These are phyloP conservation scores for Citrullus colocynthis DNA, from an alignment of 306 rosid genomes.

Conservation along the genomic window DNA sequence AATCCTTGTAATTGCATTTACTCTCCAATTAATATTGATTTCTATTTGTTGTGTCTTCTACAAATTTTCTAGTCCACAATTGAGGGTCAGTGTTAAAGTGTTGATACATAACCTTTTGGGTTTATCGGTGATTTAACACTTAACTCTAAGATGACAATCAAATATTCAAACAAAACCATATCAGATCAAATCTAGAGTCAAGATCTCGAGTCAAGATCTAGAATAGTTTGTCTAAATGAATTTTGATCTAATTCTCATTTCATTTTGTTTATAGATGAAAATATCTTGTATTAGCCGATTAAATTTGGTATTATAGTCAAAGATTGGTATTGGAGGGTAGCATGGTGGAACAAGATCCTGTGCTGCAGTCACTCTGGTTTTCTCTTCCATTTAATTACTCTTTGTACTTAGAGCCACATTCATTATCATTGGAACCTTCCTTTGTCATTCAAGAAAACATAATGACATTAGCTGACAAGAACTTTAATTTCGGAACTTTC, in stretches of 20 bases:
- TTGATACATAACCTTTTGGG: too few species aligned
- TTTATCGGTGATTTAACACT: too few species aligned
- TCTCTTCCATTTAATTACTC: background rate
- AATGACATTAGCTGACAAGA: background rate
- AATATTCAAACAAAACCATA: background rate
- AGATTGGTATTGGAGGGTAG: background rate
- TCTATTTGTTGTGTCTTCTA: too few species aligned
- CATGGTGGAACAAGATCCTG: conserved; percentile 1
- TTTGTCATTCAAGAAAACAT: conserved; percentile 3
- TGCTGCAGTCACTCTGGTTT: background rate
- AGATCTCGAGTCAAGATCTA: background rate
- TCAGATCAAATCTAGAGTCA: background rate
- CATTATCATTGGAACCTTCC: conserved; percentile 1
- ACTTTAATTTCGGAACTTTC: background rate
- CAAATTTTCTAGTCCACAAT: too few species aligned
- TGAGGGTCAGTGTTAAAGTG: too few species aligned
- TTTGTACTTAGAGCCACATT: background rate
- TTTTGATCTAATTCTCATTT: background rate
- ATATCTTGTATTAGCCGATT: background rate
- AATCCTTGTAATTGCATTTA: too few species aligned
- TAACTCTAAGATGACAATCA: background rate
- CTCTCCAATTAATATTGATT: too few species aligned
- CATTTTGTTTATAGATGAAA: background rate
- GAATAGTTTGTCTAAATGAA: background rate
- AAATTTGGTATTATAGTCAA: background rate